Percentiles rank a stretch among this genome's conserved stretches.
Conservation (phyloP, 176 grass and related monocot species). For the Leersia perrieri region DNA sequence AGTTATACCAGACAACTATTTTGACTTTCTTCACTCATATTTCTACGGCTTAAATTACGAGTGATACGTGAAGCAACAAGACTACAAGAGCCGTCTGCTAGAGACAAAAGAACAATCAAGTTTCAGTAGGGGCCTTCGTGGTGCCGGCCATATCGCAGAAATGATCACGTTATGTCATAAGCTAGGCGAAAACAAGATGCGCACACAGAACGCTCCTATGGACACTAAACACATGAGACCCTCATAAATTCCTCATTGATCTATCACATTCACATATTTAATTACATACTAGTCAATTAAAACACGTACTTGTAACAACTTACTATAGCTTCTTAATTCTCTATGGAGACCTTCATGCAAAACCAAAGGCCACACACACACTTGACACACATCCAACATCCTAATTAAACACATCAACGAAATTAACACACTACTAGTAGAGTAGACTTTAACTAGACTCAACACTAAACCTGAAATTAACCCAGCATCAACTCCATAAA, state of each 20-base stretch:
- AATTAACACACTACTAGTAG: not conserved
- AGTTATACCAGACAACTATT: too few species aligned
- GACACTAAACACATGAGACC: not conserved
- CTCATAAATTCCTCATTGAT: not conserved
- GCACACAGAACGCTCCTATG: not conserved
- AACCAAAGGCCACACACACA: slow-evolving; percentile 11
- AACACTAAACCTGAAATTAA: slow-evolving; percentile 3
- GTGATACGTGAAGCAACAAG: too few species aligned
- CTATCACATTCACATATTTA: not conserved
- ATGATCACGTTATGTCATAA: not conserved
- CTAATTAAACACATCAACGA: not conserved
- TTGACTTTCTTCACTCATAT: too few species aligned
- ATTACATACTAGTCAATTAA: not conserved
- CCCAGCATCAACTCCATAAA: not conserved
- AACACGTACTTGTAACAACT: not conserved
- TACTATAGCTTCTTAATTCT: too few species aligned
- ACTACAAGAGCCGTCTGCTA: too few species aligned
- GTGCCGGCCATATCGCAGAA: too few species aligned
- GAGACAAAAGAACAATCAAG: too few species aligned
- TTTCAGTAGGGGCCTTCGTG: too few species aligned
- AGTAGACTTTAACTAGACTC: too few species aligned
- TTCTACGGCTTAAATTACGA: too few species aligned
- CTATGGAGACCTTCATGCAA: slow-evolving; percentile 4
- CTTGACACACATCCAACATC: not conserved
- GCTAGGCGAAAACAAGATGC: not conserved